Percentiles rank a stretch among this genome's conserved stretches.
phyloP scores from a whole-genome alignment of 164 flowering plant species.

The Magnolia changhungtana region DNA sequence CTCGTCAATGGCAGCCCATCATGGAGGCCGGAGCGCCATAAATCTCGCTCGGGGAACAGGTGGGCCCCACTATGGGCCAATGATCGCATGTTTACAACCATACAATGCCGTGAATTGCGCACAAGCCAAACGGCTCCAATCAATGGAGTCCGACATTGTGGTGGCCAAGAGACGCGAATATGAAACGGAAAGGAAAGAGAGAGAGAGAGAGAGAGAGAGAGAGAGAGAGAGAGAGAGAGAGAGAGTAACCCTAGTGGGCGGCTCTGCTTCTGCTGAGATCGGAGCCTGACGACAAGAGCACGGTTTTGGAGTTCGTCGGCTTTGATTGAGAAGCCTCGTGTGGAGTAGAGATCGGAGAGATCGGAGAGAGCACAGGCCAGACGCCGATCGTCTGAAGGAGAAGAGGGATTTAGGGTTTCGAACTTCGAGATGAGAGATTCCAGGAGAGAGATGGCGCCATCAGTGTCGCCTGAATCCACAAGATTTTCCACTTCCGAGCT shows the following conservation, averaged over 20 bases:
- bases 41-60: no score
- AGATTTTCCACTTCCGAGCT: conserved; percentile 12
- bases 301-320: conserved; percentile 12
- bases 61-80: no score
- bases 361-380: conserved; percentile 14
- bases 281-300: conserved; percentile 8
- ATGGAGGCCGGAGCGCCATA: no score
- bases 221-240: not conserved
- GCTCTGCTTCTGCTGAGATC: not conserved
- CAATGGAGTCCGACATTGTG: no score
- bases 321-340: conserved; percentile 13
- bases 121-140: no score
- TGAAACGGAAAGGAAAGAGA: not conserved
- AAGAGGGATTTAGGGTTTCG: not conserved
- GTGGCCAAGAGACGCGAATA: not conserved
- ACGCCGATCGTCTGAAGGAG: not conserved
- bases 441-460: conserved; percentile 14
- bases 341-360: conserved; percentile 11
- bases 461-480: conserved; percentile 8
- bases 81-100: no score
- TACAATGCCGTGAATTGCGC: no score
- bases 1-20: no score
- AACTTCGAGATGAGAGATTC: conserved; percentile 8
- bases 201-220: not conserved
- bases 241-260: not conserved